phyloP scores from a whole-genome alignment of 352 stramenopile species.

The Proteromonas lacertae region DNA sequence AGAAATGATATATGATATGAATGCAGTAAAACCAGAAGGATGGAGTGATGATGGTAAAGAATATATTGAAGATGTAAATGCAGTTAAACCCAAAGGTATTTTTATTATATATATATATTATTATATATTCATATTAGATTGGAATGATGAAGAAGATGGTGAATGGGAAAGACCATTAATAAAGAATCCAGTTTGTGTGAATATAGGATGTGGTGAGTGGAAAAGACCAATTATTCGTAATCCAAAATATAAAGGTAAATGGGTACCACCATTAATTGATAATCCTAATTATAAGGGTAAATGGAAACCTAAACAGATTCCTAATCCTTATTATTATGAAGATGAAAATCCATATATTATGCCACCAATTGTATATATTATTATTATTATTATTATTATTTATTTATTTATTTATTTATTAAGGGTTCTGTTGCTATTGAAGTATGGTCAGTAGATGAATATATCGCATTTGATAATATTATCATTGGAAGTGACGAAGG shows the following conservation, averaged over 20 bases:
- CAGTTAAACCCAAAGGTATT: constrained; percentile 34
- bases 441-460: constrained; percentile 30
- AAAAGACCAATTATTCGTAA: constrained; percentile 38
- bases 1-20: constrained; percentile 30
- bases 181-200: constrained; percentile 38
- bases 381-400: no score
- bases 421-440: constrained; percentile 34
- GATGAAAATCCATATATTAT: constrained; percentile 26
- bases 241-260: constrained; percentile 59
- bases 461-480: constrained; percentile 62
- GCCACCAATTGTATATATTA: no score
- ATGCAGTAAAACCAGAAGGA: constrained; percentile 34
- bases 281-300: constrained; percentile 54
- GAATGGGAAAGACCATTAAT: constrained; percentile 48
- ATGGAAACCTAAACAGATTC: constrained; percentile 46
- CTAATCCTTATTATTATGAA: constrained; percentile 48
- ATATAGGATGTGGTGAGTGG: constrained; percentile 54
- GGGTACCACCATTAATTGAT: constrained; percentile 36
- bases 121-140: background rate
- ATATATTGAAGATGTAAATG: constrained; percentile 40
- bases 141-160: constrained; percentile 22
- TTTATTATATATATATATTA: background rate
- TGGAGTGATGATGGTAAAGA: constrained; percentile 46
- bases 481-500: no score
- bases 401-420: no score